These are phyloP conservation scores for Nephromyces sp. DNA, from an alignment of 169 alveolate genomes.

Conservation along the genomic window DNA sequence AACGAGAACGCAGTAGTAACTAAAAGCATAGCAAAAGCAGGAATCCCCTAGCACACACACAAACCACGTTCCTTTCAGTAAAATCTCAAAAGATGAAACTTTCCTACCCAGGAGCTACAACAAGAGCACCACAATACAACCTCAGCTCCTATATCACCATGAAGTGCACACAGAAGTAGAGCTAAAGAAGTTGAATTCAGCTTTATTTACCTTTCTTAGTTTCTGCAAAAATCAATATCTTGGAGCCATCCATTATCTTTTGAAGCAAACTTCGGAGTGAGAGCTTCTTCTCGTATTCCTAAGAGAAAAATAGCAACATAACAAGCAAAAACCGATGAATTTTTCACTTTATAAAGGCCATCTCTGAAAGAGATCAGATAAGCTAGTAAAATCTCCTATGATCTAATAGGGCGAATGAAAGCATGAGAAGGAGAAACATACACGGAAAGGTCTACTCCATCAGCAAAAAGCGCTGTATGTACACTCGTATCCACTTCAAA, in stretches of 20 bases:
- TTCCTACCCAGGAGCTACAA: too few relatives aligned
- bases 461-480: neutral
- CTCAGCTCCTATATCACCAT: too few relatives aligned
- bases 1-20: neutral
- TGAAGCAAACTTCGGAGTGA: conserved; percentile 45
- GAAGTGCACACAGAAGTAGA: too few relatives aligned
- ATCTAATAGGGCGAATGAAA: neutral
- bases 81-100: too few relatives aligned
- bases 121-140: too few relatives aligned
- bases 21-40: too few relatives aligned
- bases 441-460: conserved; percentile 1
- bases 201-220: conserved; percentile 79
- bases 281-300: conserved; percentile 53
- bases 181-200: too few relatives aligned
- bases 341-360: neutral
- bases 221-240: conserved; percentile 71
- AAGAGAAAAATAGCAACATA: conserved; percentile 20
- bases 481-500: too few relatives aligned
- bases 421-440: too few relatives aligned
- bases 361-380: neutral
- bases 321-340: neutral
- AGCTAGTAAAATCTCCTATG: neutral
- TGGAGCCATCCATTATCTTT: conserved; percentile 62
- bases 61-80: too few relatives aligned
- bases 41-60: too few relatives aligned